Conservation (phyloP, 352 stramenopile species). For the Thalassiosira hispida region DNA sequence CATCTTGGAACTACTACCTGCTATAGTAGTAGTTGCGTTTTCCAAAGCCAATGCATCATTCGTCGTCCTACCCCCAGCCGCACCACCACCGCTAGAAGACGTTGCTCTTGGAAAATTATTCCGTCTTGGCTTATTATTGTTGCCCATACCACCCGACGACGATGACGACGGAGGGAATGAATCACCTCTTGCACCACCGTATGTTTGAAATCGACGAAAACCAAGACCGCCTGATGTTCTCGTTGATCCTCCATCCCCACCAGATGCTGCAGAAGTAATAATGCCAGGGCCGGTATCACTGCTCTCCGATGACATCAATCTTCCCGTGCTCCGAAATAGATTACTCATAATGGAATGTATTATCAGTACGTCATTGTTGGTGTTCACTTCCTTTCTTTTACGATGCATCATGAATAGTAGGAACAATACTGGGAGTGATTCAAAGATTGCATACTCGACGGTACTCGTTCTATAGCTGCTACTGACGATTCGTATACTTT, state of each 20-base stretch:
- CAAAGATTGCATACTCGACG: constrained; percentile 33
- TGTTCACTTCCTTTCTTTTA: constrained; percentile 27
- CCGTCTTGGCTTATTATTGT: background rate
- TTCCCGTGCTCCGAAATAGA: constrained; percentile 40
- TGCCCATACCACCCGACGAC: background rate
- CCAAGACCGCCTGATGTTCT: constrained; percentile 14
- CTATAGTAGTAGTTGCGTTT: too few species aligned
- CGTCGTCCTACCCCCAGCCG: too few species aligned
- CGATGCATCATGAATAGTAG: constrained; percentile 52
- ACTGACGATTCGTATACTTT: background rate
- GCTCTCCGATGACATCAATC: constrained; percentile 17
- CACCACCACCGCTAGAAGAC: background rate
- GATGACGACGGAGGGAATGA: constrained; percentile 24
- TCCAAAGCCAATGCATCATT: too few species aligned
- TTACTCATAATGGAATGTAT: constrained; percentile 49
- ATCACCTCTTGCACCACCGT: constrained; percentile 31
- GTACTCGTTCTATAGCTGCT: constrained; percentile 30
- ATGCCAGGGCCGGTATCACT: constrained; percentile 12
- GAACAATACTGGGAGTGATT: constrained; percentile 41
- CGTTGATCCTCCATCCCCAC: background rate
- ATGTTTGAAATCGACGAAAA: constrained; percentile 43
- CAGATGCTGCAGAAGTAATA: background rate
- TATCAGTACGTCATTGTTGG: constrained; percentile 34
- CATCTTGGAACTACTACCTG: too few species aligned
- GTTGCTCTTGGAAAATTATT: constrained; percentile 12